These are phyloP conservation scores for Dichomitus squalens DNA, from an alignment of 1,284 basidiomycete genomes.

Conservation along the genomic window DNA sequence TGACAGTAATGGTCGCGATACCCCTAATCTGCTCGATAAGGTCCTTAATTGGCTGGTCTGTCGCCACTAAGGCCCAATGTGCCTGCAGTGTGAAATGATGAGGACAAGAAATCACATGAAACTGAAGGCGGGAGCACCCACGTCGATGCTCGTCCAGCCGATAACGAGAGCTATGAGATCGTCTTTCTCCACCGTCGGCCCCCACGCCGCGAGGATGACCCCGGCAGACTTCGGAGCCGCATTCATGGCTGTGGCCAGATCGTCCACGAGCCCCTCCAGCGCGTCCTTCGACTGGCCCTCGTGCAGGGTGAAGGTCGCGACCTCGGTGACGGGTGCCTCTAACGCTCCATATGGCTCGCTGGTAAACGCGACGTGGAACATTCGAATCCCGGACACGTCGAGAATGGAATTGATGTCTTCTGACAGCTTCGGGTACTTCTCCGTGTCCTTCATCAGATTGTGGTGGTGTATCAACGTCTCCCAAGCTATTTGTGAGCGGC, in stretches of 20 bases:
- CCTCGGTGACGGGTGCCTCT: slow-evolving; percentile 26
- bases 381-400: background rate
- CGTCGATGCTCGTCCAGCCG: slow-evolving; percentile 28
- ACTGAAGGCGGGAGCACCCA: background rate
- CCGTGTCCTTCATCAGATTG: slow-evolving; percentile 18
- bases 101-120: background rate
- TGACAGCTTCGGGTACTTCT: slow-evolving; percentile 16
- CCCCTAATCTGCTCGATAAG: background rate
- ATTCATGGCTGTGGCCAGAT: slow-evolving; percentile 11
- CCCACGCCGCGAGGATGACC: slow-evolving; percentile 19
- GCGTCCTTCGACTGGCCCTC: slow-evolving; percentile 18
- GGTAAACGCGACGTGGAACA: slow-evolving; percentile 23
- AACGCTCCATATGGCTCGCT: slow-evolving; percentile 26
- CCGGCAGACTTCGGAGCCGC: slow-evolving; percentile 12
- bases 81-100: slow-evolving; percentile 4
- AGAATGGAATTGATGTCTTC: slow-evolving; percentile 1
- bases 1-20: slow-evolving; percentile 1
- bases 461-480: slow-evolving; percentile 22
- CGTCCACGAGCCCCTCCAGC: slow-evolving; percentile 14
- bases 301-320: slow-evolving; percentile 21
- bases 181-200: slow-evolving; percentile 22
- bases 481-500: slow-evolving; percentile 23
- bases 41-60: background rate
- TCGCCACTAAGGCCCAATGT: slow-evolving; percentile 20
- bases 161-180: slow-evolving; percentile 19